Conservation (phyloP, 164 flowering plant genomes). For the Taxillus chinensis region DNA sequence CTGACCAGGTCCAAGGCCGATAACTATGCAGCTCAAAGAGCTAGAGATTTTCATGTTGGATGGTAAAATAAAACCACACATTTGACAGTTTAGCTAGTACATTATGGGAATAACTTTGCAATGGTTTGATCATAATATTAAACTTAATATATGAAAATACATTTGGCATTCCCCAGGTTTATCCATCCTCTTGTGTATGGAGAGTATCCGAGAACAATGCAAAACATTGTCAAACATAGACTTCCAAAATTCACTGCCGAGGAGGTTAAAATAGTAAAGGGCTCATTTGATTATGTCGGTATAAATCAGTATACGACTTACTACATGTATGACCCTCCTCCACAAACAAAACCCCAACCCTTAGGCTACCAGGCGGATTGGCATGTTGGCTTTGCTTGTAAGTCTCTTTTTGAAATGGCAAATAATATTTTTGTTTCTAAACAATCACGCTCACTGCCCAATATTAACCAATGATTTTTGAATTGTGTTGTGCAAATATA, state of each 20-base stretch:
- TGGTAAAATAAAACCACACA: conserved; percentile 29
- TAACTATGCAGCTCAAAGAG: conserved; percentile 61
- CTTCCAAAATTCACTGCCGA: conserved; percentile 48
- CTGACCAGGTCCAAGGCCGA: conserved; percentile 46
- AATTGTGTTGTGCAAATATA: no score
- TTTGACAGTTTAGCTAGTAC: no score
- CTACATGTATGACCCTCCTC: conserved; percentile 45
- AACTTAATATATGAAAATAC: not conserved
- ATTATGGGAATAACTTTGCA: no score
- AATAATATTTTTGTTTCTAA: no score
- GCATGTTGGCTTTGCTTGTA: conserved; percentile 59
- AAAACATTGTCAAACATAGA: conserved; percentile 41
- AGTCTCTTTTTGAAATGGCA: conserved; percentile 3
- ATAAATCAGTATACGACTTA: conserved; percentile 59
- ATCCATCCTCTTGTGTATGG: conserved; percentile 64
- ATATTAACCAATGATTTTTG: no score
- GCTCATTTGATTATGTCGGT: conserved; percentile 55
- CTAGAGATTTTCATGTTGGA: conserved; percentile 66
- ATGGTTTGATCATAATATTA: no score
- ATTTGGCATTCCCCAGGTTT: conserved; percentile 27
- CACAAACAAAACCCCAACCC: conserved; percentile 9
- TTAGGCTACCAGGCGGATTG: conserved; percentile 49
- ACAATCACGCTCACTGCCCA: no score
- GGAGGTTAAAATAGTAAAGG: conserved; percentile 56
- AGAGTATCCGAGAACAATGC: conserved; percentile 56